phyloP scores from a whole-genome alignment of 1,139 yeast species.

The Neolecta irregularis region DNA sequence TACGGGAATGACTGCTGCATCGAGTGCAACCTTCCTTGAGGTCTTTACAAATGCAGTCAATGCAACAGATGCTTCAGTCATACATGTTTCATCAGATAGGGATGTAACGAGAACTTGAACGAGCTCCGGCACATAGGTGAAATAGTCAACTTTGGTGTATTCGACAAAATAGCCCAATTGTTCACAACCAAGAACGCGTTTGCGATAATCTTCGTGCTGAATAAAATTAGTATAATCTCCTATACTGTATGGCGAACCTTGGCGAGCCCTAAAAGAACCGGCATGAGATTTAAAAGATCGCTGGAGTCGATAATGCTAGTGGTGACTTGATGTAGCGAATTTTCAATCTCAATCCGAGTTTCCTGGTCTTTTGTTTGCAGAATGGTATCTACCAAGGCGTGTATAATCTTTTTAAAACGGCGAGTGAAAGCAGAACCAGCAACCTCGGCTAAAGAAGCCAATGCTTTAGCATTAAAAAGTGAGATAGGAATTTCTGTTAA shows the following conservation, averaged over 20 bases:
- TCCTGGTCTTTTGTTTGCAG: conserved; percentile 26
- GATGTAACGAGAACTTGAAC: conserved; percentile 54
- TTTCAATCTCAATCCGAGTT: conserved; percentile 29
- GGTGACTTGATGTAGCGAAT: conserved; percentile 51
- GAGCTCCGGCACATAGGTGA: conserved; percentile 62
- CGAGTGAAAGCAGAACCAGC: conserved; percentile 69
- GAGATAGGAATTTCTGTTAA: conserved; percentile 71
- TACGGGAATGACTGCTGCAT: conserved; percentile 62
- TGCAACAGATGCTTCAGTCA: conserved; percentile 53
- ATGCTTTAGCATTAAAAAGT: conserved; percentile 67
- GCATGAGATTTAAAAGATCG: conserved; percentile 74
- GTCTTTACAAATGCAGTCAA: conserved; percentile 50
- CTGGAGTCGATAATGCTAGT: conserved; percentile 56
- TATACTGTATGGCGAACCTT: conserved; percentile 23
- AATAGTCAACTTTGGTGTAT: conserved; percentile 50
- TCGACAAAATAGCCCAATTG: conserved; percentile 62
- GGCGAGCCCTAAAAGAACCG: conserved; percentile 58
- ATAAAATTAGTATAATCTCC: not conserved
- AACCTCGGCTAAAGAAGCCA: conserved; percentile 77
- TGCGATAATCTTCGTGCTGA: conserved; percentile 47
- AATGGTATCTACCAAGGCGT: conserved; percentile 52
- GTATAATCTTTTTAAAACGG: conserved; percentile 56
- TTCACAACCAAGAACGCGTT: conserved; percentile 50
- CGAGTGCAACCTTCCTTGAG: conserved; percentile 53
- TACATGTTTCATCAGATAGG: conserved; percentile 59